Base-by-base conservation (phyloP, 1,284 basidiomycete species). In the Agroathelia rolfsii region DNA sequence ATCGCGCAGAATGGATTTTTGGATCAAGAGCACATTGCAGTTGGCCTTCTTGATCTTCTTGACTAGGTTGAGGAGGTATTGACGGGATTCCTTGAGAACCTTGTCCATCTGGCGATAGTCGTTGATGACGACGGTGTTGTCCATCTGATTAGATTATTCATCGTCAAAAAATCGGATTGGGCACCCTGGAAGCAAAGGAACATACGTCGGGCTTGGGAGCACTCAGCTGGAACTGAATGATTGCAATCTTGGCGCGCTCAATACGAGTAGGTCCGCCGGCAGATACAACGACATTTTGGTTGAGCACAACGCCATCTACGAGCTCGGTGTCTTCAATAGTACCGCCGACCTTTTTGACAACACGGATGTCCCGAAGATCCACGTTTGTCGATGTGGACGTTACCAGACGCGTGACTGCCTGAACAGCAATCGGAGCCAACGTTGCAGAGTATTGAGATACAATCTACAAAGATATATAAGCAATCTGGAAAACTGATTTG, bases 31-130 rank as follows among this genome's bases (percentile, higher is more conserved):
- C 28, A 97, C 95, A 52, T 98, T 99, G 75, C 95, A 98, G 44
- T 94, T 94, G 8, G 90, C 83, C 64, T 97, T 97, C 61, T 97
- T 98, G 66, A 99, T 98, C 62, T 90, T 93, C 63, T 98, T 98
- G 78, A 90, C 95, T 43, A 98, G 77, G 61, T 95, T 97, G 50
- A 98, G 77, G 41, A 99, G 74, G 58, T 99, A 98, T 61, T 95
- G 89, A 29, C 94, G 84, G 46, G 94, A 94, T 61, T 99, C 95
- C 61, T 99, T 98, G 58, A 99, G 82, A 42, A 98, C 94, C 61
- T 96, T 97, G 72, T 98, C 95, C 94, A 99, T 98, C 61, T 98
- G 95, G 23, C 95, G 81, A 66, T 99, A 99, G 62, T 98, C 94
- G 50, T 96, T 98, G 48, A 98, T 96, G 27, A 98, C 85, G 29